phyloP scores from a whole-genome alignment of 2,329 filamentous ascomycete genomes.

The Keithomyces neogunnii region DNA sequence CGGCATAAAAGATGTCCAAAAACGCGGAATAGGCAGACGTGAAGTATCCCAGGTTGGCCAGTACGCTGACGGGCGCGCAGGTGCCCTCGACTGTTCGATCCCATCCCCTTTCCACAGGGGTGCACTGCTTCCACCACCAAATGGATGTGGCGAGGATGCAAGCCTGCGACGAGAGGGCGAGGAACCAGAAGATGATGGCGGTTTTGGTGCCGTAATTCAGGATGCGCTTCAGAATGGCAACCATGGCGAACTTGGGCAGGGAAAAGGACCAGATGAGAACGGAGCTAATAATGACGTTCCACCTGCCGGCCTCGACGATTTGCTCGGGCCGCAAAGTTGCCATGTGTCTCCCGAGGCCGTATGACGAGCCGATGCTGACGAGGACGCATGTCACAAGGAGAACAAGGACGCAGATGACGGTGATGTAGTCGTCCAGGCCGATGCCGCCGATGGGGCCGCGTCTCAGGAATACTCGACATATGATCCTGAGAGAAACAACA shows the following conservation, averaged over 20 bases:
- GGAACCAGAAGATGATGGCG: constrained; percentile 14
- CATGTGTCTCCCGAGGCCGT: constrained; percentile 16
- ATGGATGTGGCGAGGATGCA: constrained; percentile 16
- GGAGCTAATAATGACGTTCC: constrained; percentile 17
- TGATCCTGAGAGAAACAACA: constrained; percentile 13
- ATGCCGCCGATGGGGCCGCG: constrained; percentile 14
- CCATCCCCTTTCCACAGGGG: constrained; percentile 15
- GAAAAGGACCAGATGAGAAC: constrained; percentile 19
- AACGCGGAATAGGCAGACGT: constrained; percentile 18
- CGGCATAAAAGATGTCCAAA: constrained; percentile 17
- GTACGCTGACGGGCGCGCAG: constrained; percentile 12
- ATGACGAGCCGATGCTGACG: constrained; percentile 13
- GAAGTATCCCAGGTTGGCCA: constrained; percentile 16
- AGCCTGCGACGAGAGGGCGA: constrained; percentile 15
- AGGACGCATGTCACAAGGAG: constrained; percentile 15
- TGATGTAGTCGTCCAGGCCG: constrained; percentile 17
- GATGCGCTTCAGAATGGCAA: constrained; percentile 18
- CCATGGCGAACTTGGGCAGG: constrained; percentile 18
- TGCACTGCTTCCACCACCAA: constrained; percentile 18
- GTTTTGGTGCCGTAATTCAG: constrained; percentile 17
- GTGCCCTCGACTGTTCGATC: constrained; percentile 11
- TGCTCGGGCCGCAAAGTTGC: constrained; percentile 4
- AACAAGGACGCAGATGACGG: constrained; percentile 12
- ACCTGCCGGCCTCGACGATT: constrained; percentile 12
- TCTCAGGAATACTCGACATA: constrained; percentile 12